These are phyloP conservation scores for Neurospora intermedia DNA, from an alignment of 495 filamentous ascomycete genomes.

Conservation along the genomic window DNA sequence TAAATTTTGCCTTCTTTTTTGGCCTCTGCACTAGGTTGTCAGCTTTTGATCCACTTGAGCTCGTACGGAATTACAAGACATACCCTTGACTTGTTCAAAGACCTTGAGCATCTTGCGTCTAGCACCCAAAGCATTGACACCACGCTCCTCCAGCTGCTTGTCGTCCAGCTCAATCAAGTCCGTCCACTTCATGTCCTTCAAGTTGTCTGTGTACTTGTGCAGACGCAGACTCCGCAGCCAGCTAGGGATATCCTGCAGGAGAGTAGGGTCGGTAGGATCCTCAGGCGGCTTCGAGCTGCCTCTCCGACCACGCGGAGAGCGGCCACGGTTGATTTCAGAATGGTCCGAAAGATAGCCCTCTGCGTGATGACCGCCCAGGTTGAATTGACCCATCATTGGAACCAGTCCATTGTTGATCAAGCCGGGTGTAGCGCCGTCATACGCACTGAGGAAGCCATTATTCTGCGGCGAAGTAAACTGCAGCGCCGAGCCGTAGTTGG, in stretches of 20 bases:
- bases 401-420: slow-evolving; percentile 66
- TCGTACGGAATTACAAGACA: not conserved
- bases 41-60: not conserved
- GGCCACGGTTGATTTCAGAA: slow-evolving; percentile 77
- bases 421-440: slow-evolving; percentile 56
- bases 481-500: slow-evolving; percentile 53
- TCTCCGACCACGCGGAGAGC: slow-evolving; percentile 83
- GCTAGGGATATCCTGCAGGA: slow-evolving; percentile 90
- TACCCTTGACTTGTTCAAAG: slow-evolving; percentile 86
- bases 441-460: slow-evolving; percentile 89
- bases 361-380: slow-evolving; percentile 41
- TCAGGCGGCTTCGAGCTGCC: slow-evolving; percentile 96
- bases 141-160: slow-evolving; percentile 82
- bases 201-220: slow-evolving; percentile 97
- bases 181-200: slow-evolving; percentile 96
- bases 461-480: slow-evolving; percentile 84
- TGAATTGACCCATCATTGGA: slow-evolving; percentile 63
- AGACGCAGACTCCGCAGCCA: slow-evolving; percentile 92
- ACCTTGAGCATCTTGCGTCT: slow-evolving; percentile 98
- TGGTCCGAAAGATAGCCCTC: slow-evolving; percentile 95
- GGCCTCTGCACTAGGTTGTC: slow-evolving; percentile 13
- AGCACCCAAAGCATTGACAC: slow-evolving; percentile 90
- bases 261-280: slow-evolving; percentile 82
- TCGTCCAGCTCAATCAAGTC: slow-evolving; percentile 88
- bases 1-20: slow-evolving; percentile 42